Base-by-base conservation (phyloP, 257 asterid species). In the Perilla frutescens region DNA sequence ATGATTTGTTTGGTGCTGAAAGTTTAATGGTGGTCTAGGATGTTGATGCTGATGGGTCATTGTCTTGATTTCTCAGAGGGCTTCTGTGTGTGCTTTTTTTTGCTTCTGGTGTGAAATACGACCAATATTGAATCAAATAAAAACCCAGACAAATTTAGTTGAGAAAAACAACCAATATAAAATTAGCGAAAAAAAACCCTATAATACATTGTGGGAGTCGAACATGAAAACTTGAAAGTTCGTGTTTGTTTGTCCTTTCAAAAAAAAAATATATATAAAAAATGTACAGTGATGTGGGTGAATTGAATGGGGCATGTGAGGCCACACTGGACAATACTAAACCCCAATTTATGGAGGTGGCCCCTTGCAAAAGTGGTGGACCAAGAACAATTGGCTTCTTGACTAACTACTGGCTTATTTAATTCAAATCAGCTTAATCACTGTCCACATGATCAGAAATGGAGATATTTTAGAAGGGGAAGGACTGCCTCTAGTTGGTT, bases 261-360 rank as follows among this genome's bases (percentile, higher is more conserved):
- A 20, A 20, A 20, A 20, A 20, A 20, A 0, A 20, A 20, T n/a
- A 20, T 20, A 20, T 20, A 20, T 20, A 50, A 14, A 65, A 75
- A 67, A 73, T 79, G 71, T 49, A 79, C 76, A 81, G 83, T 81
- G 77, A 75, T 80, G 85, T 83, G 78, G 89, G 77, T 85, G 85
- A 51, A 80, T 61, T 79, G 73, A 77, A 72, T 76, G 84, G 83
- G 84, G 84, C 91, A 87, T 86, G 91, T 91, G 88, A 83, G 70
- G 79, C 75, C 85, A 79, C 89, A 71, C 76, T 79, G 80, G 75
- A 81, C 73, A 66, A 77, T 77, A 68, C 84, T 66, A 55, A 20
- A 68, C 84, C 88, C 71, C 64, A 85, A 82, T 77, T 87, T 81
- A 84, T 86, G 90, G 90, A 72, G 74, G 82, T 81, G 87, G 89